Conservation (phyloP, 805 yeast species). For the Kuraishia floccosa region DNA sequence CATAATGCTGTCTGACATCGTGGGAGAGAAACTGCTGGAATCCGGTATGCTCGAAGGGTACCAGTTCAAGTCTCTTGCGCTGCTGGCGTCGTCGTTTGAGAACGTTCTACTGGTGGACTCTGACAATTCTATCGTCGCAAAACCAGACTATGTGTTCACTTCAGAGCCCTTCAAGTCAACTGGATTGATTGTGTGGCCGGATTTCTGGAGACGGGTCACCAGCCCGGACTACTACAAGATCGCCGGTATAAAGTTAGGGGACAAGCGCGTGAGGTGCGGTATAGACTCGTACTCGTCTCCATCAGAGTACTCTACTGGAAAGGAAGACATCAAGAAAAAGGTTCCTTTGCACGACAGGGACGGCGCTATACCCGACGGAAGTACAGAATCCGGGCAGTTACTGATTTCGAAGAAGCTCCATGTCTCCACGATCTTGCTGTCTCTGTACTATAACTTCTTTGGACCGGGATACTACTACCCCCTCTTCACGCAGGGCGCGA, state of each 20-base stretch:
- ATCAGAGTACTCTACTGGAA: conserved; percentile 4
- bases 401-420: conserved; percentile 37
- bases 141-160: conserved; percentile 40
- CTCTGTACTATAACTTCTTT: conserved; percentile 40
- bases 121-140: conserved; percentile 36
- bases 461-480: conserved; percentile 38
- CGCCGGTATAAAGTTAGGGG: conserved; percentile 24
- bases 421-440: conserved; percentile 31
- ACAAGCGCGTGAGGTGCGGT: conserved; percentile 17
- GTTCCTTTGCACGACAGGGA: conserved; percentile 39
- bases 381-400: conserved; percentile 48
- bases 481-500: conserved; percentile 31
- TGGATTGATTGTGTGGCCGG: conserved; percentile 50
- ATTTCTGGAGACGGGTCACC: conserved; percentile 47
- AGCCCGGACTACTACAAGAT: conserved; percentile 36
- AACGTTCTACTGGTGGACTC: conserved; percentile 39
- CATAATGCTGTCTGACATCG: conserved; percentile 35
- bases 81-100: conserved; percentile 40
- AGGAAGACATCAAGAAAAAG: conserved; percentile 5
- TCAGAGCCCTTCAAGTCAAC: conserved; percentile 39
- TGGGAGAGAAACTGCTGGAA: conserved; percentile 30
- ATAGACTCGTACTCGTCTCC: conserved; percentile 15
- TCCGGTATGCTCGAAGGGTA: conserved; percentile 29
- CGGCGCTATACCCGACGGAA: conserved; percentile 40
- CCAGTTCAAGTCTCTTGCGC: conserved; percentile 36